Conservation (phyloP, 2,329 filamentous ascomycete genomes). For the Penicillium crustosum region DNA sequence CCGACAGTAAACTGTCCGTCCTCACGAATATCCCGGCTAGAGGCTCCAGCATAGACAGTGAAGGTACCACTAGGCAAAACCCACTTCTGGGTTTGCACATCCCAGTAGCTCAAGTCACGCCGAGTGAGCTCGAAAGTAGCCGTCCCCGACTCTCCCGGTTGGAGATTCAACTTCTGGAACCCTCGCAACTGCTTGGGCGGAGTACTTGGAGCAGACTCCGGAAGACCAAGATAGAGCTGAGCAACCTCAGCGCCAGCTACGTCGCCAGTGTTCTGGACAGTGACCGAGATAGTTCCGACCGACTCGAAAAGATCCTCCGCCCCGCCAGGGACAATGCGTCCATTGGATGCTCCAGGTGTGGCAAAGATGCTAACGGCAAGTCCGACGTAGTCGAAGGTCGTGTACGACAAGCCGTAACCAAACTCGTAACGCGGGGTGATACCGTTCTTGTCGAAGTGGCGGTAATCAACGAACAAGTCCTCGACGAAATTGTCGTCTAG, state of each 20-base stretch:
- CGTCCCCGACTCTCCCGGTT: conserved; percentile 39
- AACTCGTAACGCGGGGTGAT: conserved; percentile 57
- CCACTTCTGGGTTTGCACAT: conserved; percentile 36
- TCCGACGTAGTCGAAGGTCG: conserved; percentile 52
- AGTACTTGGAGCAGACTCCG: conserved; percentile 26
- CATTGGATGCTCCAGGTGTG: conserved; percentile 37
- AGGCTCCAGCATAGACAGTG: conserved; percentile 25
- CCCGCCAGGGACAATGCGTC: conserved; percentile 40
- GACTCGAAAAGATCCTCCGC: conserved; percentile 56
- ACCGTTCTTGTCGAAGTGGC: conserved; percentile 52
- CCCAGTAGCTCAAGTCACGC: conserved; percentile 40
- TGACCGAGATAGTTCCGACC: conserved; percentile 49
- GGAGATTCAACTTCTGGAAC: conserved; percentile 53
- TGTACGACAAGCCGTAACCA: conserved; percentile 58
- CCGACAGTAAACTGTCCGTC: conserved; percentile 7
- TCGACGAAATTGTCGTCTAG: conserved; percentile 48
- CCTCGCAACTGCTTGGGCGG: conserved; percentile 46
- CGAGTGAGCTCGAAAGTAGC: conserved; percentile 49
- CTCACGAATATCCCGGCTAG: conserved; percentile 22
- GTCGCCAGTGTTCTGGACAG: conserved; percentile 53
- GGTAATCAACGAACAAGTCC: conserved; percentile 56
- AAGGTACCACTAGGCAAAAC: conserved; percentile 26
- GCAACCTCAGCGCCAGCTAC: conserved; percentile 52
- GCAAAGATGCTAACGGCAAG: conserved; percentile 49
- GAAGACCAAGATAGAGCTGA: conserved; percentile 58